Base-by-base conservation (phyloP, 441 rosid genomes). In the Theobroma grandiflorum region DNA sequence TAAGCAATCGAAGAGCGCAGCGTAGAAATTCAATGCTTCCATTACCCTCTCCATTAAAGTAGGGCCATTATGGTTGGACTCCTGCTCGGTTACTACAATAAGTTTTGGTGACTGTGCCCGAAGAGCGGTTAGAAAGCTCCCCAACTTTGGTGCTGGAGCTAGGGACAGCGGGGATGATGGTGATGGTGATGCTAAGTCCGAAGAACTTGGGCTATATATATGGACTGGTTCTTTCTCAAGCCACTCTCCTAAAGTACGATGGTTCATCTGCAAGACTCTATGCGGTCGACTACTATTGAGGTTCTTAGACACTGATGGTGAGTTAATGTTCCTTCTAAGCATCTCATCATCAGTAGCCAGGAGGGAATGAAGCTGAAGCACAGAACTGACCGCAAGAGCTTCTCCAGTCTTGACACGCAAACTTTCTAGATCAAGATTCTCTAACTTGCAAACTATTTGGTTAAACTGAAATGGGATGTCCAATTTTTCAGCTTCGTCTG, bases 31-130 rank as follows among this genome's bases (percentile, higher is more conserved):
- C 80, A 96, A 82, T 38, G 98, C 95, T 79, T 92, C 95, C 42
- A 89, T 74, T 16, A 91, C 88, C 80, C 99, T 88, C 85, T 96
- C 97, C 91, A 89, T 92, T 72, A 96, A 71, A 31, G 88, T 88
- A 35, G 85, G 58, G 7, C 91, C 93, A 31, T 96, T 96, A 75
- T 92, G 95, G 84, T 92, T 90, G 2, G 99, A 83, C 78, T 96
- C 96, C 85, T 95, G 99, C 90, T 96, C 99, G 0, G 97, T 93
- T 70, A 96, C 83, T 77, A 96, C 97, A 93, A 93, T 79, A 72
- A 96, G 8, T 80, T 96, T 96, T 6, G 99, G 99, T 14, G 96
- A 92, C 61, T 91, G 90, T 62, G 90, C 85, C 90, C 95, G 86
- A 22, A 96, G 88, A 7, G 94, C 86, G 58, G 74, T 83, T n/a